These are phyloP conservation scores for Penicillium silybi DNA, from an alignment of 495 filamentous ascomycete species.

Conservation along the genomic window DNA sequence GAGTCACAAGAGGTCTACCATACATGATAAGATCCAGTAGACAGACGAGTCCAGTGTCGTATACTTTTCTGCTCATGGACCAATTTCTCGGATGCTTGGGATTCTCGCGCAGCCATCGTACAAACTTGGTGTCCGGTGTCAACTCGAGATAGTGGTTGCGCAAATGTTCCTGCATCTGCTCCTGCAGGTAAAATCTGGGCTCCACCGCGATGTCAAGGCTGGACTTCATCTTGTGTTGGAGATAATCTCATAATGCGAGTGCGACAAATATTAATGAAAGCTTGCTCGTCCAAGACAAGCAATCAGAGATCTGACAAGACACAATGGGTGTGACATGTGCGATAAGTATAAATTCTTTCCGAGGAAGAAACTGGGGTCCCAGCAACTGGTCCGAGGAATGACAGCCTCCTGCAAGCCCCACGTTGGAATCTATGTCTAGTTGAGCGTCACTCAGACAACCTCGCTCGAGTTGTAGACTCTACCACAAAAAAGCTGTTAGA, in stretches of 20 bases:
- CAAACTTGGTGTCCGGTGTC: constrained; percentile 32
- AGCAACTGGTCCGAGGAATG: constrained; percentile 3
- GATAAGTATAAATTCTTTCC: constrained; percentile 1
- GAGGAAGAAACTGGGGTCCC: not conserved
- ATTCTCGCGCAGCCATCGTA: constrained; percentile 35
- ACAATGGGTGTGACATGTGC: not conserved
- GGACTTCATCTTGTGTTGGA: constrained; percentile 10
- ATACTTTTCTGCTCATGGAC: constrained; percentile 29
- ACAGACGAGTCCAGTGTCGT: constrained; percentile 33
- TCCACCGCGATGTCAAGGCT: constrained; percentile 8
- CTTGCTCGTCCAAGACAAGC: not conserved
- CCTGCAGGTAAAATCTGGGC: constrained; percentile 10
- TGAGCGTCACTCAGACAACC: not conserved
- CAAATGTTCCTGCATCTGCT: constrained; percentile 17
- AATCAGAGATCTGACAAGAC: not conserved
- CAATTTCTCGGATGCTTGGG: constrained; percentile 42
- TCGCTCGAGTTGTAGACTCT: not conserved
- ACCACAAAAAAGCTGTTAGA: not conserved
- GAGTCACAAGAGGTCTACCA: constrained; percentile 1
- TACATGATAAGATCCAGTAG: constrained; percentile 43
- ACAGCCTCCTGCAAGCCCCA: not conserved
- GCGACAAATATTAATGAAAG: not conserved
- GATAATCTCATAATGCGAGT: not conserved
- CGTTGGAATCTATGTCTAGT: not conserved
- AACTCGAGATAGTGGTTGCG: constrained; percentile 26